Conservation (phyloP, 2,329 filamentous ascomycete genomes). For the Hypomyces rosellus region DNA sequence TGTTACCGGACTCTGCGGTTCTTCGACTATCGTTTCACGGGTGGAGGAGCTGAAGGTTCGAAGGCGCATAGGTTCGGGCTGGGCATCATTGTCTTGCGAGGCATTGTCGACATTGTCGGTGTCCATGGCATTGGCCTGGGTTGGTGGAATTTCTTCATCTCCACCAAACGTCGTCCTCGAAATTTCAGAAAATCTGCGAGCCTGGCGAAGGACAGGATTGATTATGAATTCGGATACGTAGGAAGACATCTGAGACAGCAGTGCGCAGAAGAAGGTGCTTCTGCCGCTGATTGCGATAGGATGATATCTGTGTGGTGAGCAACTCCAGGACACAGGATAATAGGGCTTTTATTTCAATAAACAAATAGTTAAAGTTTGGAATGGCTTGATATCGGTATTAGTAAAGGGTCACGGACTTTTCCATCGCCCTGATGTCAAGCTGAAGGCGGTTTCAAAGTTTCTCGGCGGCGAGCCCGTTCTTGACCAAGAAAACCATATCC, state of each 20-base stretch:
- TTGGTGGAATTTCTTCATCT: constrained; percentile 24
- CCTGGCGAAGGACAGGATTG: constrained; percentile 60
- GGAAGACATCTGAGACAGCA: constrained; percentile 46
- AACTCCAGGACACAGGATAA: neutral
- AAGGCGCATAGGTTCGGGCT: constrained; percentile 20
- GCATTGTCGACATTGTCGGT: constrained; percentile 19
- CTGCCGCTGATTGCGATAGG: neutral
- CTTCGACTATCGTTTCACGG: constrained; percentile 28
- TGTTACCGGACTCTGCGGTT: constrained; percentile 16
- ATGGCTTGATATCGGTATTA: neutral
- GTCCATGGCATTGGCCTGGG: constrained; percentile 19
- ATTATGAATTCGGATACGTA: constrained; percentile 60
- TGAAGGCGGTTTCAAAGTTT: neutral
- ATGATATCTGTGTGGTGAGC: neutral
- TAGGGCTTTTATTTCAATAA: neutral
- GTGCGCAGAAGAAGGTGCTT: neutral
- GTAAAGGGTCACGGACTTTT: neutral
- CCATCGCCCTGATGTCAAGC: constrained; percentile 2
- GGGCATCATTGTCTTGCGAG: constrained; percentile 12
- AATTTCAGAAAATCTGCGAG: constrained; percentile 54
- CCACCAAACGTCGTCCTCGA: constrained; percentile 33
- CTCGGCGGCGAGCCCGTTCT: too few relatives aligned
- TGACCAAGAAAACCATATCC: too few relatives aligned
- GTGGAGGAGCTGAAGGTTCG: constrained; percentile 30
- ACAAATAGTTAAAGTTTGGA: neutral